Conservation (phyloP, 257 asterid species). For the Nicotiana otophora region DNA sequence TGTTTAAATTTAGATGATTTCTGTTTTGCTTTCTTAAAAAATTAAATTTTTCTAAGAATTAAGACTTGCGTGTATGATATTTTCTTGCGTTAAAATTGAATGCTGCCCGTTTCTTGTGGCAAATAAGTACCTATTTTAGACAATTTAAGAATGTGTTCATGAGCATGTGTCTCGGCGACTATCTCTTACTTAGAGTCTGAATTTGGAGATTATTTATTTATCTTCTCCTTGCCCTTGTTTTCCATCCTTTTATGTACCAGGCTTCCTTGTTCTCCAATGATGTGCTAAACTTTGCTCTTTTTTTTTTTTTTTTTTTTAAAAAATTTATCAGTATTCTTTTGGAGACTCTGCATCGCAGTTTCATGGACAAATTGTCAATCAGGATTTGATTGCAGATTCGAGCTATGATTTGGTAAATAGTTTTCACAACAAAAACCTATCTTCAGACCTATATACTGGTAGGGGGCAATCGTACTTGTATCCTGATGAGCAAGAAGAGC, state of each 20-base stretch:
- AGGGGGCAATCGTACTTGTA: slow-evolving; percentile 26
- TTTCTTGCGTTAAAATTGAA: not conserved
- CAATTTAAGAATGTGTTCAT: slow-evolving; percentile 1
- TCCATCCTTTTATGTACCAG: not conserved
- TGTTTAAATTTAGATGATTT: not conserved
- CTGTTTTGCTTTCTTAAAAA: not conserved
- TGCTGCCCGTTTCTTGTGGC: not conserved
- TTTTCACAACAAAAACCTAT: slow-evolving; percentile 31
- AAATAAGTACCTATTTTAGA: not conserved
- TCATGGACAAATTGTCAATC: slow-evolving; percentile 22
- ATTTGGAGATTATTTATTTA: not conserved
- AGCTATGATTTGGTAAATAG: slow-evolving; percentile 27
- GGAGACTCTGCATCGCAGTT: slow-evolving; percentile 24
- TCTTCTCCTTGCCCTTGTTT: not conserved
- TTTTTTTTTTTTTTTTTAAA: not conserved
- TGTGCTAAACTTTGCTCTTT: not conserved
- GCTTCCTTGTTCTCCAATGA: not conserved
- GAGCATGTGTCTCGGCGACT: not conserved
- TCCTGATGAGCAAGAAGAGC: slow-evolving; percentile 45
- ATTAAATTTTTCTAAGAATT: no score
- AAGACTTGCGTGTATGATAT: not conserved
- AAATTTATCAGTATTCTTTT: slow-evolving; percentile 22
- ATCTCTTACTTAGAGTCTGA: not conserved
- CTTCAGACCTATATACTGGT: slow-evolving; percentile 33
- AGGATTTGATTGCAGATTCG: slow-evolving; percentile 20